These are phyloP conservation scores for Phytophthora niederhauseri DNA, from an alignment of 352 stramenopile species.

Conservation along the genomic window DNA sequence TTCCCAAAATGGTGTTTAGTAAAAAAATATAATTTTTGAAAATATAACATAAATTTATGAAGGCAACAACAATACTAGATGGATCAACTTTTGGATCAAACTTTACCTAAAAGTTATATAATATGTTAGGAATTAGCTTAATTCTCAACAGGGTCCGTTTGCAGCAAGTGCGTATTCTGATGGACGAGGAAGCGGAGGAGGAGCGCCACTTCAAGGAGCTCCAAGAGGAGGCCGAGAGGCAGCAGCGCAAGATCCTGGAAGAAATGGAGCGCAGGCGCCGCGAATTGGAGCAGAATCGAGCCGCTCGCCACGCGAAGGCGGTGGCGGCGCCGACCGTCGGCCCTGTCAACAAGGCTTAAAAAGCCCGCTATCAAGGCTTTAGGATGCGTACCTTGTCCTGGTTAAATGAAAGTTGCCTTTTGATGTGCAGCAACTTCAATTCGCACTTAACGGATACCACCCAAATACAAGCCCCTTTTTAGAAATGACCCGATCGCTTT, in stretches of 20 bases:
- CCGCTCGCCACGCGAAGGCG: not conserved
- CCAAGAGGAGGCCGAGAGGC: not conserved
- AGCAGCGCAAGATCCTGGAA: not conserved
- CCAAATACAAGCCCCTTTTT: not conserved
- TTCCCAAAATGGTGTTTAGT: not conserved
- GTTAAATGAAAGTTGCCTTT: no score
- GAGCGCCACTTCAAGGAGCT: not conserved
- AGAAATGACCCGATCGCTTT: conserved; percentile 3
- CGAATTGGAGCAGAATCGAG: not conserved
- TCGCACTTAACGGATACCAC: not conserved
- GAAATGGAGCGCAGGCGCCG: not conserved
- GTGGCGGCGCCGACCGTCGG: no score
- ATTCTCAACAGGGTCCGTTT: not conserved
- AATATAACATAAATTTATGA: not conserved
- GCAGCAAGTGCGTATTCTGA: not conserved
- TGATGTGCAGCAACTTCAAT: no score
- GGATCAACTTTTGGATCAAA: not conserved
- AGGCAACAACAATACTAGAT: not conserved
- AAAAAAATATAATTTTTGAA: not conserved
- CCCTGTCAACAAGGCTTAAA: no score
- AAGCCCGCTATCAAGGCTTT: no score
- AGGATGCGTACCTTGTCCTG: no score
- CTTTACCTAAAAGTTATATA: not conserved
- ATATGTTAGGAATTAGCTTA: not conserved
- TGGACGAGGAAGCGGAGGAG: not conserved